A percentile compares a stretch with the other conserved stretches of the same genome.
Conservation (phyloP, 2,329 filamentous ascomycete genomes). For the Mycogone perniciosa region DNA sequence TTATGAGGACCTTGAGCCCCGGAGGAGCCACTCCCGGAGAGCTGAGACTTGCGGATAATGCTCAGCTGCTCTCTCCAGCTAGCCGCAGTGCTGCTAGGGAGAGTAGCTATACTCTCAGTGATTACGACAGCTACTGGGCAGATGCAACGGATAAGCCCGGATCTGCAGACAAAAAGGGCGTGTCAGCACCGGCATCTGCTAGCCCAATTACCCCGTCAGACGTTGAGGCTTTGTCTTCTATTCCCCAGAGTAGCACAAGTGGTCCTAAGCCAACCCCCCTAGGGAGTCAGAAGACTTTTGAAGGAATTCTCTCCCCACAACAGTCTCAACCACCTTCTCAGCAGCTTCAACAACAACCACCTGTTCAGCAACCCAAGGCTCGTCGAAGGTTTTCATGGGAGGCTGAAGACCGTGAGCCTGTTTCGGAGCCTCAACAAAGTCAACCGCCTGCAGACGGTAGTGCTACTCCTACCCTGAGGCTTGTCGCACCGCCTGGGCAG, state of each 20-base stretch:
- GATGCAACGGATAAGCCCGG: conserved; percentile 22
- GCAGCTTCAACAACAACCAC: background rate
- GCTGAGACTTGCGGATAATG: conserved; percentile 13
- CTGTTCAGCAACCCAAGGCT: conserved; percentile 6
- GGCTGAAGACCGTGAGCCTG: conserved; percentile 14
- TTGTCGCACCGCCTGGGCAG: conserved; percentile 4
- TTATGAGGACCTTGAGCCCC: conserved; percentile 61
- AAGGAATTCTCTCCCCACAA: background rate
- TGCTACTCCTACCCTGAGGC: background rate
- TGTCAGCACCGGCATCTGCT: background rate
- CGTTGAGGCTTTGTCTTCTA: background rate
- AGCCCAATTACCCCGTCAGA: background rate
- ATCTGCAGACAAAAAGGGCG: background rate
- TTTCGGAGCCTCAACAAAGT: background rate
- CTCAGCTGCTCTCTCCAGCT: conserved; percentile 16
- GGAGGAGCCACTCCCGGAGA: conserved; percentile 22
- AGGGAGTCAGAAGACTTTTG: conserved; percentile 1
- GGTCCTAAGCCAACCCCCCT: background rate
- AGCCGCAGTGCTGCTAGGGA: conserved; percentile 33
- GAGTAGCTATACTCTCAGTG: conserved; percentile 57
- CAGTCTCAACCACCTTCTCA: background rate
- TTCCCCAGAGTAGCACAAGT: background rate
- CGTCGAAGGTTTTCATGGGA: conserved; percentile 36
- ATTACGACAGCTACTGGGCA: conserved; percentile 64
- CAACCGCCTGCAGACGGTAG: background rate